Evolutionary conservation across 2,329 filamentous ascomycete species (phyloP), one percentile per base, ranked within the genome.

Genomic region (Leptosphaerulina australis): DNA sequence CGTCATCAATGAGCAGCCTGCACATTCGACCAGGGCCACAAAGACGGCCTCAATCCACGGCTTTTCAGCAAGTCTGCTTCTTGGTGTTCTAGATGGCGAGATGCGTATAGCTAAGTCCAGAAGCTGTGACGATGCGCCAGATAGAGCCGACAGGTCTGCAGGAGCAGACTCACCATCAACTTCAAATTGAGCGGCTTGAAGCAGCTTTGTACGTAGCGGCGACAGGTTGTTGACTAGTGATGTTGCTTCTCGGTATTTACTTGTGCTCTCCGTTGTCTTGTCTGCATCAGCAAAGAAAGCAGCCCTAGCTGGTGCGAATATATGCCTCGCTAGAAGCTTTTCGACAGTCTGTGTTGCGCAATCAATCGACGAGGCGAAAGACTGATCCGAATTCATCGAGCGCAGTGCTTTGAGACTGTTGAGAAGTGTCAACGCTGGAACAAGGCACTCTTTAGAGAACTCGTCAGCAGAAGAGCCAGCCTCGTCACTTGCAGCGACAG

Each of bases 1-100:
- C 14, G 56, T 31, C n/a, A 53, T 50, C 29, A 70, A 26, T 11
- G 69, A 59, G 50, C 64, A 71, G 30, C 63, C 63, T 36, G 60
- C 58, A 53, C 71, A 75, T 38, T 72, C 66, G 5, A 64, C 56
- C 7, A 79, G 63, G 1, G 68, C 66, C 5, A 63, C 47, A 37
- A 78, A 74, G 7, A 74, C 60, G 10, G 66, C 62, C 41, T 79
- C 74, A 8, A 78, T 63, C 77, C 77, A 80, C 3, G 76, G 71
- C 29, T 63, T 66, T 52, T 79, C 76, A 6, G 68, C 61, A 8
- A 70, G 58, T 17, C 69, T 73, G 47, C 71, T 69, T 45, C 71
- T 74, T 7, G 74, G 71, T 3, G 72, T 77, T 14, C 67, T 68
- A 3, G 69, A 70, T 18, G 74, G 69, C 5, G 71, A 72, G 22